Evolutionary conservation across 2,329 filamentous ascomycete species (phyloP), one percentile per base, ranked within the genome.

Genomic region (Periconia digitata): DNA sequence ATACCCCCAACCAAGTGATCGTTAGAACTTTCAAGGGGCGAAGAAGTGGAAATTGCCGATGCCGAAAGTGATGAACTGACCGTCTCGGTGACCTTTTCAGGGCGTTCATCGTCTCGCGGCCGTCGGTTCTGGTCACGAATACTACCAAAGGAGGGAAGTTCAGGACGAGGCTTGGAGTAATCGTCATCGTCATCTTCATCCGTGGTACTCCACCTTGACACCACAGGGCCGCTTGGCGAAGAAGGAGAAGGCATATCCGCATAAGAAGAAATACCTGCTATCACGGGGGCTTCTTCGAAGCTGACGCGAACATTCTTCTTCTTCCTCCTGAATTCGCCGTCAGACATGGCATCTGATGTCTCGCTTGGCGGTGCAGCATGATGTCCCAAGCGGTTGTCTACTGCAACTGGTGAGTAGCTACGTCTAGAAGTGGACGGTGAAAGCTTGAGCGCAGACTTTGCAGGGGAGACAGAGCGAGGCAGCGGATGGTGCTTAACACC

Each of bases 361-460:
- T 84, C 82, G 54, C 80, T 82, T 1, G 74, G 63, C 6, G 76
- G 68, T 24, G 78, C 37, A 15, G 21, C 38, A 66, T 70, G 56
- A 78, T 20, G 74, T 62, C 48, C 59, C 21, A 43, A 78, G 73
- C 40, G 79, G 73, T 40, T 84, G 77, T 45, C 83, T 79, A 27
- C 75, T 59, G 54, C 78, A 74, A 59, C 80, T 62, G 47, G 76
- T 16, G 75, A 78, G 32, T 55, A 64, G 8, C 66, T 70, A 16
- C 75, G 66, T 10, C 74, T 54, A 0, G 75, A 76, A 1, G 80
- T 76, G 1, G 83, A 79, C 41, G 82, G 83, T 1, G 75, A 77
- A 23, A 84, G 77, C 65, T 92, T 92, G 53, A 92, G 64, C 1
- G 87, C 88, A 1, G 88, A 90, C 66, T 92, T 92, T 39, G 84